These are phyloP conservation scores for Phaffia australis DNA, from an alignment of 768 basidiomycete genomes.

Conservation along the genomic window DNA sequence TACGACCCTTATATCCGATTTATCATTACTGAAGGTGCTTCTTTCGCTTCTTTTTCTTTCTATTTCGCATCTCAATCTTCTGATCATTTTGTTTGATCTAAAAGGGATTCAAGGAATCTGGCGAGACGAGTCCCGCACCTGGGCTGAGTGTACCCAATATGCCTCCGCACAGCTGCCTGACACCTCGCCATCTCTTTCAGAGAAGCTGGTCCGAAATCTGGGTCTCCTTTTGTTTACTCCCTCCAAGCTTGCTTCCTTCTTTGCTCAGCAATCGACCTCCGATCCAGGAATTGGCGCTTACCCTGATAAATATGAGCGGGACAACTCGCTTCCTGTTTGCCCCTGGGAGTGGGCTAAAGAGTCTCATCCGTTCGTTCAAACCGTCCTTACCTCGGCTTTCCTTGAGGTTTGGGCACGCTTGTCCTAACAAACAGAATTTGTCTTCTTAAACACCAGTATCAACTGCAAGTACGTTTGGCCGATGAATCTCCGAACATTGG, in stretches of 20 bases:
- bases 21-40: conserved; percentile 56
- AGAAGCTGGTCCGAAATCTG: neutral
- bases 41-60: neutral
- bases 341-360: conserved; percentile 17
- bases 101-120: conserved; percentile 21
- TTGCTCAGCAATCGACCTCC: too few relatives aligned
- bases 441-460: conserved; percentile 50
- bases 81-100: neutral
- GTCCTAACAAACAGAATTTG: neutral
- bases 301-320: conserved; percentile 16
- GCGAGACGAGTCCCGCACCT: conserved; percentile 26
- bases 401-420: neutral
- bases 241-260: too few relatives aligned
- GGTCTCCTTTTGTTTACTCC: neutral
- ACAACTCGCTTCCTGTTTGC: conserved; percentile 14
- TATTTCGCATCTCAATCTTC: too few relatives aligned
- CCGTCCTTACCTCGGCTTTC: neutral
- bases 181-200: conserved; percentile 8
- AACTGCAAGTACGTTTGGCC: conserved; percentile 83
- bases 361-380: conserved; percentile 3
- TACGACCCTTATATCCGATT: conserved; percentile 52
- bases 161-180: conserved; percentile 12
- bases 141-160: conserved; percentile 26
- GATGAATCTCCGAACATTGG: conserved; percentile 47
- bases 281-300: too few relatives aligned